Base-by-base conservation (phyloP, 2,329 filamentous ascomycete genomes). In the Fusarium continuum region DNA sequence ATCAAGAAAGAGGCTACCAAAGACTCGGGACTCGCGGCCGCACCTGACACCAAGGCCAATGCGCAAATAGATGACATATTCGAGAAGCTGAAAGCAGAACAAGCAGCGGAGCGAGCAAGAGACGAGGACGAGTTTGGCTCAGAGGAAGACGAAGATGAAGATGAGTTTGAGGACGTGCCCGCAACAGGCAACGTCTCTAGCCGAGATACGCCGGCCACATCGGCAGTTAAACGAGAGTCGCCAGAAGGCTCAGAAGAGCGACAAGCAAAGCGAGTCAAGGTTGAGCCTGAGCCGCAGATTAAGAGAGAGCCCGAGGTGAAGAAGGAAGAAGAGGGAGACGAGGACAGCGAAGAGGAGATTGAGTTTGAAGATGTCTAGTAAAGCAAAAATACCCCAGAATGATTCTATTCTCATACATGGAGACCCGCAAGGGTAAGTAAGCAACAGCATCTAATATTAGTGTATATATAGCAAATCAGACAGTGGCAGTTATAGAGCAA, bases 41-140 rank as follows among this genome's bases (percentile, higher is more conserved):
- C 76, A 26, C 73, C 80, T 22, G 79, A 83, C n/a, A 79, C 80
- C 53, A 83, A 82, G 20, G 81, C 86, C 57, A 79, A 82, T 25
- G 79, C 84, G 35, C 82, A 84, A 54, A 84, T 92, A 61, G 88
- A 89, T 52, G 85, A 86, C 49, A 86, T 90, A 53, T 92, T 91
- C 72, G 85, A 85, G 31, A 84, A 84, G 55, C 80, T 92, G 16
- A 88, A 87, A 67, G 83, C 82, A 6, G 85, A 88, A 61, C 84
- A 89, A 73, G 80, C 74, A 54, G 82, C 75, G 58, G 83, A 77
- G 67, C 71, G 74, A 31, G 74, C 74, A 10, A 66, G 74, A 35
- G 70, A 72, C 26, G 65, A 66, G 14, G 67, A 75, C 25, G 72
- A 77, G 3, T 68, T 72, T 28, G 72, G 65, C 3, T 75, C 74